Conservation (phyloP, 345 rosid species). For the Garcia nutans region DNA sequence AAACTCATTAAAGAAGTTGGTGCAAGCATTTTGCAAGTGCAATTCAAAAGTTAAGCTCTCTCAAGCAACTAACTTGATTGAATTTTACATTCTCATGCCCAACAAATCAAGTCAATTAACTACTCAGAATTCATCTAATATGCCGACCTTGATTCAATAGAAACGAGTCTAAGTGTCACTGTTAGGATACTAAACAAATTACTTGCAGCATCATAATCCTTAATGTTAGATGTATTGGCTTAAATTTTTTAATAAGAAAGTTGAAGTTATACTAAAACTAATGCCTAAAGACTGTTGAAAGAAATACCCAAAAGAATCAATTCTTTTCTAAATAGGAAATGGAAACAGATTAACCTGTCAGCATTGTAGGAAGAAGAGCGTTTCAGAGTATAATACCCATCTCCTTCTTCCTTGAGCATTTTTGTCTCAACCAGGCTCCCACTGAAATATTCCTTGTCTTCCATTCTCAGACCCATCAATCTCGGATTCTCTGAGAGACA, state of each 20-base stretch:
- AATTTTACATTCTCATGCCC: neutral
- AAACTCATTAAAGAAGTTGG: constrained; percentile 2
- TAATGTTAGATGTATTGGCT: no score
- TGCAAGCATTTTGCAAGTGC: neutral
- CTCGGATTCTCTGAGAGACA: constrained; percentile 79
- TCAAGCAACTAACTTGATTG: neutral
- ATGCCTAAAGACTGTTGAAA: neutral
- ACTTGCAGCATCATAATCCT: neutral
- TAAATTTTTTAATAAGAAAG: neutral
- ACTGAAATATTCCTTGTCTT: constrained; percentile 90
- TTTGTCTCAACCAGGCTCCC: constrained; percentile 87
- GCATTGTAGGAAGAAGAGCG: constrained; percentile 96
- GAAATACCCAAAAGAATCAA: neutral
- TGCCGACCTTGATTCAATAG: neutral
- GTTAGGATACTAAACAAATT: neutral
- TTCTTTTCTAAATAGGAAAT: neutral
- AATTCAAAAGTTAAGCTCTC: neutral
- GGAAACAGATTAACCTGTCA: constrained; percentile 58
- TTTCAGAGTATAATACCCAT: constrained; percentile 54
- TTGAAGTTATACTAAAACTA: neutral
- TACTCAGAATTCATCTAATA: neutral
- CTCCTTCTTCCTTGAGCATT: constrained; percentile 50
- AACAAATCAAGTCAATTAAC: neutral
- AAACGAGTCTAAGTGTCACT: neutral
- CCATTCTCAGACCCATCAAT: constrained; percentile 61